Conservation (phyloP, 2,329 filamentous ascomycete genomes). For the Fusarium hainanense region DNA sequence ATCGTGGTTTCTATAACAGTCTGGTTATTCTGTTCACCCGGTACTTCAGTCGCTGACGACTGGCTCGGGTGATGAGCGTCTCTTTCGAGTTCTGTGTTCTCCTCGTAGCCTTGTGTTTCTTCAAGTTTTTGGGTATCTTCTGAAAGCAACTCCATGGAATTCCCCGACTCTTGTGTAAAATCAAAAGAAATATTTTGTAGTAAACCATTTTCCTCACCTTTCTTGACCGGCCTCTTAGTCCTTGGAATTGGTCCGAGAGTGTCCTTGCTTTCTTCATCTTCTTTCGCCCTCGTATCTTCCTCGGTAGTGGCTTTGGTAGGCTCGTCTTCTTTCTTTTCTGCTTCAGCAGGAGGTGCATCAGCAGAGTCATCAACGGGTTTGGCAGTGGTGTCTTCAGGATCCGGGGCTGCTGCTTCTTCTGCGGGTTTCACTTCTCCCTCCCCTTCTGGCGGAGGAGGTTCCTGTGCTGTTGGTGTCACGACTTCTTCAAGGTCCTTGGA, state of each 20-base stretch:
- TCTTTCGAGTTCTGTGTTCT: slow-evolving; percentile 41
- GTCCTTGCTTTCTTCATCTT: slow-evolving; percentile 54
- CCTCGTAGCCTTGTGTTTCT: slow-evolving; percentile 33
- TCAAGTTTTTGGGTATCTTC: slow-evolving; percentile 43
- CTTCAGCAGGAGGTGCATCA: slow-evolving; percentile 33
- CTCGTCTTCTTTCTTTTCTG: slow-evolving; percentile 33
- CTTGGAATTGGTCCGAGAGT: slow-evolving; percentile 53
- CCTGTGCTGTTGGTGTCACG: slow-evolving; percentile 30
- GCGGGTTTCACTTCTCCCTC: slow-evolving; percentile 25
- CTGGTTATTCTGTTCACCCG: slow-evolving; percentile 23
- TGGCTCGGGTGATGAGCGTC: slow-evolving; percentile 24
- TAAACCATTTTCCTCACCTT: slow-evolving; percentile 58
- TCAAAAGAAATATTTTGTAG: slow-evolving; percentile 54
- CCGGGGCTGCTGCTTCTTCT: slow-evolving; percentile 30
- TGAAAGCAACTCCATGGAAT: slow-evolving; percentile 46
- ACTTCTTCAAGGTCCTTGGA: slow-evolving; percentile 27
- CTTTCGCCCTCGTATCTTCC: slow-evolving; percentile 38
- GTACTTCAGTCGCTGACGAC: slow-evolving; percentile 20
- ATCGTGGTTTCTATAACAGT: slow-evolving; percentile 39
- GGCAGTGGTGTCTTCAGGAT: slow-evolving; percentile 32
- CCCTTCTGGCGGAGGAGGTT: slow-evolving; percentile 25
- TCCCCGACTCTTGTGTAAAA: slow-evolving; percentile 49
- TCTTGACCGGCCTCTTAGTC: slow-evolving; percentile 52
- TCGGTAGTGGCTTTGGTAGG: slow-evolving; percentile 16
- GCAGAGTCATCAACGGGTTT: slow-evolving; percentile 31